A percentile compares a stretch with the other conserved stretches of the same genome.
These are phyloP conservation scores for Aquilaria malaccensis DNA, from an alignment of 345 rosid genomes.

Conservation along the genomic window DNA sequence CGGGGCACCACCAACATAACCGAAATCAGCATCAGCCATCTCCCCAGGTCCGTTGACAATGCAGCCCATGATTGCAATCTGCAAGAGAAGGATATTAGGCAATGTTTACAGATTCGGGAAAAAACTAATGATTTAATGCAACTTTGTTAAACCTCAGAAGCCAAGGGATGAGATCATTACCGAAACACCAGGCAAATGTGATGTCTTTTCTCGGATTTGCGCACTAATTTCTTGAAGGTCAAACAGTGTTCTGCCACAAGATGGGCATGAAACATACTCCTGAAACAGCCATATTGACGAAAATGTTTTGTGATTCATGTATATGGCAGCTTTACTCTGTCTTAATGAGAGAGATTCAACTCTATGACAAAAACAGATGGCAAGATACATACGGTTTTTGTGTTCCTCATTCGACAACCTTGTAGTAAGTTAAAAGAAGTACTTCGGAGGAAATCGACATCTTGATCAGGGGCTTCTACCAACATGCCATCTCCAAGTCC, in stretches of 20 bases:
- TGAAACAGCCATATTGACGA: conserved; percentile 19
- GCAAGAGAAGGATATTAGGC: conserved; percentile 3
- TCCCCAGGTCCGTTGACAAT: conserved; percentile 98
- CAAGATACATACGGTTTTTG: conserved; percentile 67
- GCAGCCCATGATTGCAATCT: conserved; percentile 99
- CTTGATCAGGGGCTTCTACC: conserved; percentile 81
- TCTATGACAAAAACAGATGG: not conserved
- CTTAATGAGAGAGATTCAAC: not conserved
- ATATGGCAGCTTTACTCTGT: too few relatives aligned
- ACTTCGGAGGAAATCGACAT: conserved; percentile 76
- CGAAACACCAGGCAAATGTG: conserved; percentile 96
- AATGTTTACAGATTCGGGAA: not conserved
- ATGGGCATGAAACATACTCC: conserved; percentile 98
- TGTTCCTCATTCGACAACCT: conserved; percentile 99
- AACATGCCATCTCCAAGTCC: conserved; percentile 96
- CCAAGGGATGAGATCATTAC: conserved; percentile 27
- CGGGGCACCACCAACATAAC: conserved; percentile 95
- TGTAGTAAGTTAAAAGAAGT: conserved; percentile 93
- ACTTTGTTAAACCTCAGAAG: not conserved
- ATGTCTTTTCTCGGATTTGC: conserved; percentile 81
- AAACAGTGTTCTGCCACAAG: conserved; percentile 94
- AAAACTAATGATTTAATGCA: not conserved
- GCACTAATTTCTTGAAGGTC: conserved; percentile 98
- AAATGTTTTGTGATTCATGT: not conserved
- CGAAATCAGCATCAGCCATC: conserved; percentile 99